Evolutionary conservation across 441 rosid species (phyloP).

Genomic region (Pelargonium australe): DNA sequence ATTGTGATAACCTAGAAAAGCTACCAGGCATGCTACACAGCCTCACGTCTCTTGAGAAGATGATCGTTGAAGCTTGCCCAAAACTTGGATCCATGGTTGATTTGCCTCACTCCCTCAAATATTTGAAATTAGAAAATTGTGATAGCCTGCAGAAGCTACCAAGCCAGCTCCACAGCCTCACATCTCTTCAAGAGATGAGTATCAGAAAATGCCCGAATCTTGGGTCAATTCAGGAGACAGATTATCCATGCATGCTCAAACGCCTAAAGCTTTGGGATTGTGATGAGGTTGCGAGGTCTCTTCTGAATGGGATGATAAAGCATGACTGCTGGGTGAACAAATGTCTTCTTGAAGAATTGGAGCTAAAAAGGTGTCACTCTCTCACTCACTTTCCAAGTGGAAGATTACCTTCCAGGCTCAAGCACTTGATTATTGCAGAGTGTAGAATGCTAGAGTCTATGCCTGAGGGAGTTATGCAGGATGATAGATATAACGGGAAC

Average conservation of each 20-base stretch:
- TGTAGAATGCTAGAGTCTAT: conserved; percentile 3
- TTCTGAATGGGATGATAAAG: not conserved
- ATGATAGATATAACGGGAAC: not conserved
- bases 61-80: conserved; percentile 18
- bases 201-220: conserved; percentile 5
- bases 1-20: conserved; percentile 7
- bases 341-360: conserved; percentile 8
- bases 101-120: conserved; percentile 5
- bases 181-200: conserved; percentile 5
- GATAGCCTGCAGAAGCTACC: conserved; percentile 23
- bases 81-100: conserved; percentile 2
- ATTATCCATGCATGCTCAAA: conserved; percentile 1
- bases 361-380: conserved; percentile 8
- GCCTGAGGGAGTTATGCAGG: not conserved
- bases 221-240: not conserved
- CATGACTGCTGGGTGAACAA: not conserved
- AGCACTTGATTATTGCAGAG: not conserved
- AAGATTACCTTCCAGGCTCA: conserved; percentile 8
- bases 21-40: not conserved
- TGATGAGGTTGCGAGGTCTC: conserved; percentile 8
- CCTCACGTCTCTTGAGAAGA: conserved; percentile 12
- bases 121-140: conserved; percentile 4
- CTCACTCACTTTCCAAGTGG: not conserved
- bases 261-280: conserved; percentile 8
- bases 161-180: conserved; percentile 5